These are phyloP conservation scores for Penicillium waksmanii DNA, from an alignment of 495 filamentous ascomycete species.

Conservation along the genomic window DNA sequence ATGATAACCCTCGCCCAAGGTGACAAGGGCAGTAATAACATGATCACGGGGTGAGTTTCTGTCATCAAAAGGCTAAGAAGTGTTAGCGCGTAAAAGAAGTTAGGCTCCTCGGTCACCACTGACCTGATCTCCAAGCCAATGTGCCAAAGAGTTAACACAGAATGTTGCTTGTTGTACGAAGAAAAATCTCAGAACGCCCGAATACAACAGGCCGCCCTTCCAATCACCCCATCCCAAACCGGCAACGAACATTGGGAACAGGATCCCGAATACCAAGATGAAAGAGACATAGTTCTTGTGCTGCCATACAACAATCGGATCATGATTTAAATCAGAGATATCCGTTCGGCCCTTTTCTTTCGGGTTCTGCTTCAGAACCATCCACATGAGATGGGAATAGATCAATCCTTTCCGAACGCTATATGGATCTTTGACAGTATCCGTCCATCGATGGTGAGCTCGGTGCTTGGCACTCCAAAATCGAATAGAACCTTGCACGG, in stretches of 20 bases:
- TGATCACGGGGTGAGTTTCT: conserved; percentile 92
- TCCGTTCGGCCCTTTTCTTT: conserved; percentile 85
- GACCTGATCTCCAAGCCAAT: conserved; percentile 84
- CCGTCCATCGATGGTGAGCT: conserved; percentile 93
- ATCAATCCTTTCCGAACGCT: conserved; percentile 89
- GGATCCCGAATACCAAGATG: conserved; percentile 76
- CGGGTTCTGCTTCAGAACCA: conserved; percentile 85
- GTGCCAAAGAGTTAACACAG: conserved; percentile 93
- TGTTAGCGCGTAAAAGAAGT: conserved; percentile 7
- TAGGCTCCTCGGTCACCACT: neutral
- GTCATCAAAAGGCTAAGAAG: conserved; percentile 79
- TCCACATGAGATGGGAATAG: conserved; percentile 89
- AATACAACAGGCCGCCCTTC: conserved; percentile 84
- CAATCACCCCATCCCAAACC: conserved; percentile 84
- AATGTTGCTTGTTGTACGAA: conserved; percentile 96
- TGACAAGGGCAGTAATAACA: conserved; percentile 85
- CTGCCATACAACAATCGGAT: conserved; percentile 85
- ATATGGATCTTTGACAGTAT: conserved; percentile 94
- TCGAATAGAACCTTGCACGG: conserved; percentile 86
- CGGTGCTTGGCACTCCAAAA: conserved; percentile 94
- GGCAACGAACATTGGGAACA: conserved; percentile 77
- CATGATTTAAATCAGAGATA: conserved; percentile 89
- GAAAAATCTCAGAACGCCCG: conserved; percentile 84
- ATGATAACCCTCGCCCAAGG: conserved; percentile 92
- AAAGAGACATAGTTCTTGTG: conserved; percentile 81